Percentiles rank a stretch among this genome's conserved stretches.
Evolutionary conservation across 2,329 filamentous ascomycete species (phyloP).

Genomic region (Dactylellina leptospora): DNA sequence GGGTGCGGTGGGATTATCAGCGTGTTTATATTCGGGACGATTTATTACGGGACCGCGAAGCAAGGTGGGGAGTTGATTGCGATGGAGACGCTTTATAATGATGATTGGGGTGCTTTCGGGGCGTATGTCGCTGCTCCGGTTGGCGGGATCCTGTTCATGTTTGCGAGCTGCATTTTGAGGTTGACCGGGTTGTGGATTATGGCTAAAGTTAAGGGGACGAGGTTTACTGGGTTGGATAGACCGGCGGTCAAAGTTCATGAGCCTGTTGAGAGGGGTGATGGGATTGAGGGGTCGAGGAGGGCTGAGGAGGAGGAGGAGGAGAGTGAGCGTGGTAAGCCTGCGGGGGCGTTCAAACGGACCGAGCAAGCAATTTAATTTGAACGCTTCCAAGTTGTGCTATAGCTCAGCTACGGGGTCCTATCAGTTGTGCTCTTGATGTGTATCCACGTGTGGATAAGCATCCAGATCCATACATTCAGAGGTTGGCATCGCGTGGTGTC

Average conservation of each 20-base stretch:
- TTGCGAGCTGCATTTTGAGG: constrained; percentile 19
- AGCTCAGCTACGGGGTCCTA: too few species aligned
- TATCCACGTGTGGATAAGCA: too few species aligned
- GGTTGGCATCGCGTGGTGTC: too few species aligned
- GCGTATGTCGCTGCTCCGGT: constrained; percentile 47
- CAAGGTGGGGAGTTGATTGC: constrained; percentile 74
- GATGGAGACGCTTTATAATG: constrained; percentile 74
- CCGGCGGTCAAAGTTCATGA: constrained; percentile 5
- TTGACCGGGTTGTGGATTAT: constrained; percentile 12
- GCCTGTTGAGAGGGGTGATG: not conserved
- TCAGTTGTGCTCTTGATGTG: too few species aligned
- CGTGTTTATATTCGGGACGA: constrained; percentile 80
- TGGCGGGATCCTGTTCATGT: constrained; percentile 33
- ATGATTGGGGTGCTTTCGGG: constrained; percentile 83
- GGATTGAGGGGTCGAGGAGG: not conserved
- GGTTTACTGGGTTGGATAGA: constrained; percentile 42
- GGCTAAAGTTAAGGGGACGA: constrained; percentile 15
- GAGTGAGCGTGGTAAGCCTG: constrained; percentile 2
- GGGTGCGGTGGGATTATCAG: constrained; percentile 79
- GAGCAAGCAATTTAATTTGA: not conserved
- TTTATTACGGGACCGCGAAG: constrained; percentile 76
- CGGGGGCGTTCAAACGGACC: not conserved
- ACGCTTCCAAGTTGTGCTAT: too few species aligned
- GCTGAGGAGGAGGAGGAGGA: constrained; percentile 10
- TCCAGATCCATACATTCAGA: too few species aligned